Evolutionary conservation across 2,329 filamentous ascomycete genomes (phyloP), one percentile per base, ranked within the genome.

Genomic region (Phialophora macrospora): DNA sequence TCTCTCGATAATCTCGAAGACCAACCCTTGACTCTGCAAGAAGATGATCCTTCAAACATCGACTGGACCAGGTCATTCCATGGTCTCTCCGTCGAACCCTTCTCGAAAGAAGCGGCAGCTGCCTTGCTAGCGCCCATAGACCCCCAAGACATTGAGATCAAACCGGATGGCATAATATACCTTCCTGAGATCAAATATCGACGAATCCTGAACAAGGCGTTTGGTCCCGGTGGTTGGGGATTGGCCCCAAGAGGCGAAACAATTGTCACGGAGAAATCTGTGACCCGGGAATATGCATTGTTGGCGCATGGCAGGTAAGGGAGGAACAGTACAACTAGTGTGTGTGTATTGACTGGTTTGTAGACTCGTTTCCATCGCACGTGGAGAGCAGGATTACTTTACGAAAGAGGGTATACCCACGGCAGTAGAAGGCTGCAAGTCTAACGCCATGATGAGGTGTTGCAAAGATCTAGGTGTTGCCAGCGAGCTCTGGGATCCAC

Each of bases 151-250:
- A 88, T 99, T 62, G 95, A 99, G 82, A 90, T 99, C 76, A 99
- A 99, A 82, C 94, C 95, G 34, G 95, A 99, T 80, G 95, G 95
- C 38, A 94, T 99, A 72, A 83, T 98, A 66, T 99, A 98, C 77
- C 83, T 99, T 65, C 95, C 95, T 12, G 95, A 99, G 83, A 98
- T 99, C 83, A 97, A 98, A 81, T 99, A 99, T 80, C 84, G 95
- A 52, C 84, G 94, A 69, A 94, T 96, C 70, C 79, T 99, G 73
- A 97, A 98, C 77, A 82, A 84, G 73, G 92, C 93, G 0, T 99
- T 99, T 80, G 94, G 95, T 0, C 95, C 95, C 0, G 95, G 96
- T 61, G 95, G 91, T 6, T 99, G 95, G 95, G 95, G 95, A 0
- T 81, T 99, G 62, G 94, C 94, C 63, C 95, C 95, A 9, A 83